These are phyloP conservation scores for Rhizopus arrhizus DNA, from an alignment of 371 early-diverging fungal species.

Conservation along the genomic window DNA sequence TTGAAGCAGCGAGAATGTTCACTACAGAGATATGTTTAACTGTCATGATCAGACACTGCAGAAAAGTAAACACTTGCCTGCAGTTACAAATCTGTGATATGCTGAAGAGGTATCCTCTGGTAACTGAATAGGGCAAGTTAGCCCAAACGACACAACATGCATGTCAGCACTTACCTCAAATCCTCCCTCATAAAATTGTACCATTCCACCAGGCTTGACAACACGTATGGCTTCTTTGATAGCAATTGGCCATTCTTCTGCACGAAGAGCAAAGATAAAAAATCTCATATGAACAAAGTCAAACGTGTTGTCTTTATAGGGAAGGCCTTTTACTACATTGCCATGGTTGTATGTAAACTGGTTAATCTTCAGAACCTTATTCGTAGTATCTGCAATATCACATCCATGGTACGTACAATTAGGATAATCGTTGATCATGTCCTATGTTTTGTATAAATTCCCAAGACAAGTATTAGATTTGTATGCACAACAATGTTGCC, in stretches of 20 bases:
- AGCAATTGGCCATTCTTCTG: constrained; percentile 25
- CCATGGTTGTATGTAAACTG: constrained; percentile 3
- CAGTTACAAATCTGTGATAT: too few relatives aligned
- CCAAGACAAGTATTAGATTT: neutral
- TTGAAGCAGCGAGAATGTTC: too few relatives aligned
- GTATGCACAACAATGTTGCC: neutral
- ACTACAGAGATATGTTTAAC: too few relatives aligned
- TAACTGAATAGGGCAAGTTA: too few relatives aligned
- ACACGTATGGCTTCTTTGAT: constrained; percentile 28
- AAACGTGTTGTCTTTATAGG: constrained; percentile 30
- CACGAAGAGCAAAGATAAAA: constrained; percentile 32
- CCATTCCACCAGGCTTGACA: constrained; percentile 25
- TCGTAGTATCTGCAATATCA: constrained; percentile 41
- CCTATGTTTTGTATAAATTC: constrained; percentile 3
- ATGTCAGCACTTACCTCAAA: constrained; percentile 14
- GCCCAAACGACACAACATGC: too few relatives aligned
- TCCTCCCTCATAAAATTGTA: constrained; percentile 43
- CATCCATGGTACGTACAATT: constrained; percentile 42
- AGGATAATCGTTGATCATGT: constrained; percentile 41
- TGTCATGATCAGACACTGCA: too few relatives aligned
- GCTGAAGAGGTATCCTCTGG: too few relatives aligned
- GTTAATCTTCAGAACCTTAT: constrained; percentile 27
- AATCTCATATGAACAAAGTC: constrained; percentile 28
- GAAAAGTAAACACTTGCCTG: too few relatives aligned
- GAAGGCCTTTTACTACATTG: constrained; percentile 44